phyloP scores from a whole-genome alignment of 805 yeast species.

The Lachancea fermentati region DNA sequence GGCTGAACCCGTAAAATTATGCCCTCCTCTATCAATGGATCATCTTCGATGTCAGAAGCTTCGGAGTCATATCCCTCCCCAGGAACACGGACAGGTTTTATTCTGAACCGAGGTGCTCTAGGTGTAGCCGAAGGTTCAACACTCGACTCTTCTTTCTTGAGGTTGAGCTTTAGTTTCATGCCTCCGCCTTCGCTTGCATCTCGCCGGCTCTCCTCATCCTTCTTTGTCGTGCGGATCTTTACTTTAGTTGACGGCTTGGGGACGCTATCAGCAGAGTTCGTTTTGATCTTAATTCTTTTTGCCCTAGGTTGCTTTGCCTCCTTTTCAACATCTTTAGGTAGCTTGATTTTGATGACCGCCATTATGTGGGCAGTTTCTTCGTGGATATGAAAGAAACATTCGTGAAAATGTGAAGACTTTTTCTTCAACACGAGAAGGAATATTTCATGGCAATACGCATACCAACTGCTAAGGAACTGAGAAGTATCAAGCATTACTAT shows the following conservation, averaged over 20 bases:
- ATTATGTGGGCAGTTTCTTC: conserved; percentile 3
- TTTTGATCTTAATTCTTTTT: conserved; percentile 22
- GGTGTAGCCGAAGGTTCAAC: conserved; percentile 25
- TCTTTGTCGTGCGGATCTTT: conserved; percentile 22
- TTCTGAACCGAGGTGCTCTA: conserved; percentile 42
- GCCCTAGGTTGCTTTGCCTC: conserved; percentile 18
- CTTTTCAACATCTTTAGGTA: conserved; percentile 16
- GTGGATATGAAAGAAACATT: too few relatives aligned
- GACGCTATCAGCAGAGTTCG: conserved; percentile 10
- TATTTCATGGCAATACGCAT: neutral
- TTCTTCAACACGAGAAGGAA: too few relatives aligned
- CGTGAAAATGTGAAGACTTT: too few relatives aligned
- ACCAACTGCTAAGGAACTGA: conserved; percentile 9
- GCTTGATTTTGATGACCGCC: conserved; percentile 29
- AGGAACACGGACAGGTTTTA: conserved; percentile 62
- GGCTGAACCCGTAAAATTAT: conserved; percentile 68
- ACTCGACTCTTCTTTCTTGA: conserved; percentile 18
- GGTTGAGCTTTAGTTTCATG: conserved; percentile 20
- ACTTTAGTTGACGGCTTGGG: conserved; percentile 16
- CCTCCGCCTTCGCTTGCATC: conserved; percentile 8
- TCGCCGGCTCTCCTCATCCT: conserved; percentile 4
- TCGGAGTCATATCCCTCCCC: conserved; percentile 97
- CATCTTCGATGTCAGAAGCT: conserved; percentile 93
- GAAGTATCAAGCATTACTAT: conserved; percentile 19
- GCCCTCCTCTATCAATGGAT: conserved; percentile 87